Base-by-base conservation (phyloP, 305 asterid species). In the Vinca major region DNA sequence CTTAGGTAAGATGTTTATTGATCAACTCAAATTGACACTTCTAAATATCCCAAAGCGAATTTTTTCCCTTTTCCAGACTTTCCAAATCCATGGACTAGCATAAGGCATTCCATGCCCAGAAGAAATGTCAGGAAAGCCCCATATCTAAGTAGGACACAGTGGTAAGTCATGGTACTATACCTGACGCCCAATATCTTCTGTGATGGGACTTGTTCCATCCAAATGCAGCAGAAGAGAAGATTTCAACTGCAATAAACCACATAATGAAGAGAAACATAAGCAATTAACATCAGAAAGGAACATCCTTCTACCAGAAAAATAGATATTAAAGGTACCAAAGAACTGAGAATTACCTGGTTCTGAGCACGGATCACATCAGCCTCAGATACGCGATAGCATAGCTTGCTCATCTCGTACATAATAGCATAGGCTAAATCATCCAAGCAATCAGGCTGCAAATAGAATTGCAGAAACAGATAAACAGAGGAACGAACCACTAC, bases 181-280 rank as follows among this genome's bases (percentile, higher is more conserved):
- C 96, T 93, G 97, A 44, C 97, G 95, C 7, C 99, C 98, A 74
- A 93, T 93, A 79, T 93, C 97, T 80, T 91, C 99, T 69, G 96
- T 92, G 66, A 90, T 78, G 17, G 96, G 96, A 71, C 92, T 91
- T 77, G 95, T 85, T 78, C 96, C 97, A 77, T 93, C 99, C 47
- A 90, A 79, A 86, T 93, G 97, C 63, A 90, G 96, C 71, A 90
- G 78, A 73, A 93, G 80, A 66, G 99, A 87, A 67, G 99, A 93
- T 77, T 93, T 93, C 80, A 90, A 75, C 99, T 93, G 86, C 81
- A 83, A 70, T 48, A 36, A 41, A 64, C 43, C 65, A 80, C 57
- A 72, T 3, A 71, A 73, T 66, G 75, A 48, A 75, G 39, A 20
- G 52, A 68, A 40, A 6, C 14, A 37, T 65, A 62, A 58, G 67